Evolutionary conservation across 768 basidiomycete species (phyloP), one percentile per base, ranked within the genome.

Genomic region (Dictyophora rubrovolvata): DNA sequence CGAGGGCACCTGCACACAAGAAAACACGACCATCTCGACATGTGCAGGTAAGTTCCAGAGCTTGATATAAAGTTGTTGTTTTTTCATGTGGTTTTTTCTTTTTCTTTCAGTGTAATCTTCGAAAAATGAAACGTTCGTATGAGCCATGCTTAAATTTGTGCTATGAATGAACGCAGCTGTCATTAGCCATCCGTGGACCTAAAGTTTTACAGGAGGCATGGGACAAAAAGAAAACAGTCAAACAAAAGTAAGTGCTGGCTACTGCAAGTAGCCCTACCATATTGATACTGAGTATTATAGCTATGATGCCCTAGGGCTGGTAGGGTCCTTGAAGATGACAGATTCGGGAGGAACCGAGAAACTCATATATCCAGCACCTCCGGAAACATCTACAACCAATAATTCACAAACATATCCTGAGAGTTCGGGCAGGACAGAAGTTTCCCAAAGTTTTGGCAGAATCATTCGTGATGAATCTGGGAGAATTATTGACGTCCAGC

Each of bases 151-250:
- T 36, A 1, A 10, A 36, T 61, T 59, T 48, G 10, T 53, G 16
- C 33, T 57, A 20, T 50, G 23, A 47, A 56, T 64, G 22, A 52
- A 9, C 18, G 6, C 33, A n/a, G 17, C 35, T 10, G 48, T 59
- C 64, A 60, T 63, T 71, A 85, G 89, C 86, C 22, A 84, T 96
- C 61, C 80, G 84, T 56, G 93, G 88, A 5, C 92, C 93, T 1
- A 85, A 86, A 68, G 77, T 79, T 10, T 74, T 96, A 62, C 88
- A 87, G 68, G 83, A 87, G 49, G 84, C 84, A 57, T 97, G 93
- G 93, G 89, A 97, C 70, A 82, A 82, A 64, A 75, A 74, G 54
- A 90, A 89, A 73, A 97, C 93, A 11, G 85, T 94, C 17, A 81
- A 80, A 63, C 94, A 97, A 80, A 97, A 96, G 93, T 95, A 66